phyloP scores from a whole-genome alignment of 495 filamentous ascomycete species.

The Xylaria nigripes region DNA sequence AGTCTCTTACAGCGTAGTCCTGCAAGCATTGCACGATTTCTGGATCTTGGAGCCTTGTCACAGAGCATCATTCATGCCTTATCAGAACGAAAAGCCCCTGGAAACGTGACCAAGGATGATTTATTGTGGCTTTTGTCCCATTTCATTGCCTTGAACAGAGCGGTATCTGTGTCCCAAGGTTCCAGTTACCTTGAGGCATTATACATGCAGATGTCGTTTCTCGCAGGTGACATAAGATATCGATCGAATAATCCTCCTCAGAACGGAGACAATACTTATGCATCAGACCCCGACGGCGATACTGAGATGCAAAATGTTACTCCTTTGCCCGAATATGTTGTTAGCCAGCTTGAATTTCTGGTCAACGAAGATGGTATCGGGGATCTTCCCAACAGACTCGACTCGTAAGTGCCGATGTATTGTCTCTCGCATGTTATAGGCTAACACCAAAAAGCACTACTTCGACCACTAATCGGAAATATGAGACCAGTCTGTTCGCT shows the following conservation, averaged over 20 bases:
- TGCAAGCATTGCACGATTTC: conserved; percentile 4
- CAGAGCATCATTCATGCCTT: conserved; percentile 20
- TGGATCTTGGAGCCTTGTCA: conserved; percentile 25
- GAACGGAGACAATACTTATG: conserved; percentile 12
- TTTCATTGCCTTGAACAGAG: conserved; percentile 65
- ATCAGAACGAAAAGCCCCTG: neutral
- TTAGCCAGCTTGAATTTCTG: conserved; percentile 26
- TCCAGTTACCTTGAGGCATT: conserved; percentile 58
- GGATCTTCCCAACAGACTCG: conserved; percentile 31
- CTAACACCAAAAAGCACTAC: conserved; percentile 19
- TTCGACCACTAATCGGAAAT: conserved; percentile 22
- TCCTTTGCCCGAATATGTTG: conserved; percentile 26
- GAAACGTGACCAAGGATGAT: conserved; percentile 21
- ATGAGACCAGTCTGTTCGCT: conserved; percentile 65
- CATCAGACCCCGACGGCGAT: conserved; percentile 10
- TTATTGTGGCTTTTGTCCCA: conserved; percentile 74
- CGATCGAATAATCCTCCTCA: conserved; percentile 11
- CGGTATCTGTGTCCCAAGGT: conserved; percentile 35
- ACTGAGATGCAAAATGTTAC: conserved; percentile 12
- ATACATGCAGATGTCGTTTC: conserved; percentile 23
- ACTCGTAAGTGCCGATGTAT: conserved; percentile 24
- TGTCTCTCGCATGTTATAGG: conserved; percentile 8
- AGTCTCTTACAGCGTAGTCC: conserved; percentile 12
- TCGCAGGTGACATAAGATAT: conserved; percentile 29
- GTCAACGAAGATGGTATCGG: conserved; percentile 35